Base-by-base conservation (phyloP, 1,284 basidiomycete genomes). In the Termitomyces sp. region DNA sequence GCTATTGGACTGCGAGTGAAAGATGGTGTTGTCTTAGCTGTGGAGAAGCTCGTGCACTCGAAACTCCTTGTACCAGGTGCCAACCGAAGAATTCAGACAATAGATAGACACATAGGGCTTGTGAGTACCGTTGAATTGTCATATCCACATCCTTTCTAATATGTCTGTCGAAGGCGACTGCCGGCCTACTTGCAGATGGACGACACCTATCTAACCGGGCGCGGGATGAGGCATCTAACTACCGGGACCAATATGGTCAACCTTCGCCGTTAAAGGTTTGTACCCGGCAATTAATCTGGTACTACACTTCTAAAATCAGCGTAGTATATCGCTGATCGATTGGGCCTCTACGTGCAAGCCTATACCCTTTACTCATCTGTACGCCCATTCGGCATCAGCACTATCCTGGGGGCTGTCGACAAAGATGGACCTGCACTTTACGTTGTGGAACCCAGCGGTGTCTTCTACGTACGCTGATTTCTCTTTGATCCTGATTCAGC, bases 351-450 rank as follows among this genome's bases (percentile, higher is more conserved):
- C 69, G 88, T 94, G 2, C 97, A 99, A 74, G 88, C 90, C 19
- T 99, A 98, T 75, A 99, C 97, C 7, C 86, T 98, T 50, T 98
- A 99, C 73, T 98, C 95, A 0, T 98, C 95, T 24, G 97, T 99
- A 33, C 87, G 97, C 26, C 97, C 97, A 0, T 99, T 99, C 64
- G 97, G 97, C 13, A 87, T 96, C 62, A 94, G 93, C 63, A 88
- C 94, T 21, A 90, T 99, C 67, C 75, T 99, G 17, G 96, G 87
- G 40, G 88, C 90, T 9, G 80, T 96, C 6, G 97, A 99, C 77
- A 90, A 92, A 71, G 81, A 81, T 40, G 94, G 94, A 2, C 94
- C 97, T 50, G 79, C 83, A 52, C 78, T 99, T 28, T 98, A 86
- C 73, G 88, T 97, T 58, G 81, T 99, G 53, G 97, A 99, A 72